Evolutionary conservation across 768 basidiomycete species (phyloP).

Genomic region (Rhodotorula sphaerocarpa): DNA sequence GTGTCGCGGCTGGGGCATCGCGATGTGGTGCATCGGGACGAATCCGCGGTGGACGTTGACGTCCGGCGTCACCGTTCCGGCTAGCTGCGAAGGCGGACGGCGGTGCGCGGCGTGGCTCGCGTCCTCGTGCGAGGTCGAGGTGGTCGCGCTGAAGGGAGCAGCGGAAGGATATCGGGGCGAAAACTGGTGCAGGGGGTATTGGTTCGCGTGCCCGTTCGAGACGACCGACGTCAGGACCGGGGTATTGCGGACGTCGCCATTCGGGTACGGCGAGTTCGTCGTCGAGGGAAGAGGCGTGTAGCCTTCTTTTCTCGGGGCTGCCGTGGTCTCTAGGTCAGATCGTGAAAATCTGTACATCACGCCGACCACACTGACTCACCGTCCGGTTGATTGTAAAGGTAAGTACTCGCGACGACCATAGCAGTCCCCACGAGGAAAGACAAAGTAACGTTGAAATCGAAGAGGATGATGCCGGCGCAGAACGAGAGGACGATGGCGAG

Average conservation of each 20-base stretch:
- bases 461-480: slow-evolving; percentile 79
- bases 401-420: slow-evolving; percentile 78
- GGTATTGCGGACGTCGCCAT: background rate
- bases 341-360: too few relatives aligned
- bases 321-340: too few relatives aligned
- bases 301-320: slow-evolving; percentile 1
- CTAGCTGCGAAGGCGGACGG: slow-evolving; percentile 11
- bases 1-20: background rate
- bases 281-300: slow-evolving; percentile 1
- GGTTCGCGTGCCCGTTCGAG: too few relatives aligned
- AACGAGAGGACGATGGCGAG: slow-evolving; percentile 91
- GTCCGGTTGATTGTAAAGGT: slow-evolving; percentile 74
- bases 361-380: too few relatives aligned
- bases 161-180: background rate
- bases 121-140: background rate
- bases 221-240: too few relatives aligned
- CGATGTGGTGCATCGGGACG: background rate
- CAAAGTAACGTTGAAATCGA: slow-evolving; percentile 76
- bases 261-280: slow-evolving; percentile 2
- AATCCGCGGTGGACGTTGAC: background rate
- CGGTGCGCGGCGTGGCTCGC: slow-evolving; percentile 1
- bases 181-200: background rate
- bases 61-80: slow-evolving; percentile 26
- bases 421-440: slow-evolving; percentile 76
- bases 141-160: background rate